Conservation (phyloP, 495 filamentous ascomycete genomes). For the Pyrenopolyporus hunteri region DNA sequence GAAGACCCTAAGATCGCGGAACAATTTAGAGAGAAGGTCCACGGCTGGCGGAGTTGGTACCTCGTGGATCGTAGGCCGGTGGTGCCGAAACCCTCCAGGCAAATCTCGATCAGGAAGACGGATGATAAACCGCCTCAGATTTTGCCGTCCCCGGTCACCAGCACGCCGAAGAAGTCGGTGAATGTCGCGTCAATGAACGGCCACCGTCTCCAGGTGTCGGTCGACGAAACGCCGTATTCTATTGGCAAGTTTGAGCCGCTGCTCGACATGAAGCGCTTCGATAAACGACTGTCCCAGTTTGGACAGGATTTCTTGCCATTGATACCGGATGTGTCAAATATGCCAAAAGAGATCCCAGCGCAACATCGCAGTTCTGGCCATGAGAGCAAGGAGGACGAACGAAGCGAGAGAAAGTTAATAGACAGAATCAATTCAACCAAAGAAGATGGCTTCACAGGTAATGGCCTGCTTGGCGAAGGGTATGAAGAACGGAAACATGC, state of each 20-base stretch:
- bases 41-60: slow-evolving; percentile 90
- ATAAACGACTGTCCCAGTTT: slow-evolving; percentile 48
- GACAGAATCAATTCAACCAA: slow-evolving; percentile 8
- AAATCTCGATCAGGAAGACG: slow-evolving; percentile 38
- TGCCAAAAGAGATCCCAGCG: slow-evolving; percentile 29
- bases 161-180: slow-evolving; percentile 38
- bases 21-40: slow-evolving; percentile 71
- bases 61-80: slow-evolving; percentile 66
- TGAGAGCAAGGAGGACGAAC: slow-evolving; percentile 7
- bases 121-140: slow-evolving; percentile 42
- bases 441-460: slow-evolving; percentile 43
- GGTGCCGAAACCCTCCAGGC: slow-evolving; percentile 31
- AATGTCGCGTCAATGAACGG: slow-evolving; percentile 43
- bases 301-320: slow-evolving; percentile 43
- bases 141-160: slow-evolving; percentile 6
- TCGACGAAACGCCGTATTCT: slow-evolving; percentile 54
- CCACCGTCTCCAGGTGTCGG: slow-evolving; percentile 42
- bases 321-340: slow-evolving; percentile 32
- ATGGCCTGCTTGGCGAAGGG: slow-evolving; percentile 49
- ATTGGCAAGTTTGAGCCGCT: slow-evolving; percentile 64
- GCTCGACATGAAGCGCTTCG: slow-evolving; percentile 57
- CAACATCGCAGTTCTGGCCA: slow-evolving; percentile 23
- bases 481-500: slow-evolving; percentile 52
- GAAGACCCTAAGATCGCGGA: slow-evolving; percentile 70
- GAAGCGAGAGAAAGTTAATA: slow-evolving; percentile 28